Percentiles rank a stretch among this genome's conserved stretches.
phyloP scores from a whole-genome alignment of 768 basidiomycete genomes.

The Pulveroboletus sp. region DNA sequence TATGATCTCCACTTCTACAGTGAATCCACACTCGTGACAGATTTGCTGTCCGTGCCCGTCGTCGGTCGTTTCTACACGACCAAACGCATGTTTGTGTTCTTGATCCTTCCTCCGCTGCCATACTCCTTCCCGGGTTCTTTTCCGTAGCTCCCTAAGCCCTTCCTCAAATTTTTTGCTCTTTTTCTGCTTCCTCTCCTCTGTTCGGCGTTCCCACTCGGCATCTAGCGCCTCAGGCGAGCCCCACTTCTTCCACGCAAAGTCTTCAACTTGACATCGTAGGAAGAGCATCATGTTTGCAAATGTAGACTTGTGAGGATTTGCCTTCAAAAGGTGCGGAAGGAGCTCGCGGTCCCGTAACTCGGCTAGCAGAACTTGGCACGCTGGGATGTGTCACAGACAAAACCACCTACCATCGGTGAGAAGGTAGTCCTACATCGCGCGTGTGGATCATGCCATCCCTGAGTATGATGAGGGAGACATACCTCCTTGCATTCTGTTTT shows the following conservation, averaged over 20 bases:
- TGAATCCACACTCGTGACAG: conserved; percentile 88
- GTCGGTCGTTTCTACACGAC: conserved; percentile 46
- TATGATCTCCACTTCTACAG: conserved; percentile 82
- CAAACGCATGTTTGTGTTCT: conserved; percentile 85
- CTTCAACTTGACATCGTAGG: conserved; percentile 89
- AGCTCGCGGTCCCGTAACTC: conserved; percentile 90
- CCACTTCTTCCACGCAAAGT: conserved; percentile 98
- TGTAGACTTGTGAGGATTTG: conserved; percentile 91
- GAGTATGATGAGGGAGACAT: conserved; percentile 17
- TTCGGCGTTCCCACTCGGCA: conserved; percentile 75
- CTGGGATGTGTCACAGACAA: neutral
- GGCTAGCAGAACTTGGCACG: conserved; percentile 41
- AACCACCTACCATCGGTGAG: conserved; percentile 76
- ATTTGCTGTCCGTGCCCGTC: conserved; percentile 63
- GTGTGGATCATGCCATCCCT: neutral
- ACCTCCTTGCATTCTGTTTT: conserved; percentile 99
- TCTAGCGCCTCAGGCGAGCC: conserved; percentile 89
- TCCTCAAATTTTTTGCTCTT: conserved; percentile 95
- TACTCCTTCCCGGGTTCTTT: conserved; percentile 80
- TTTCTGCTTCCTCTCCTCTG: conserved; percentile 79
- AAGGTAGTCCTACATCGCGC: conserved; percentile 71
- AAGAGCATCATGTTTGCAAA: conserved; percentile 99
- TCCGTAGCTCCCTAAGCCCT: conserved; percentile 76
- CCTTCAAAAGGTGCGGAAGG: conserved; percentile 89
- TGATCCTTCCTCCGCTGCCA: conserved; percentile 85